Evolutionary conservation across 2,329 filamentous ascomycete genomes (phyloP).

Genomic region (Botrytis squamosa): DNA sequence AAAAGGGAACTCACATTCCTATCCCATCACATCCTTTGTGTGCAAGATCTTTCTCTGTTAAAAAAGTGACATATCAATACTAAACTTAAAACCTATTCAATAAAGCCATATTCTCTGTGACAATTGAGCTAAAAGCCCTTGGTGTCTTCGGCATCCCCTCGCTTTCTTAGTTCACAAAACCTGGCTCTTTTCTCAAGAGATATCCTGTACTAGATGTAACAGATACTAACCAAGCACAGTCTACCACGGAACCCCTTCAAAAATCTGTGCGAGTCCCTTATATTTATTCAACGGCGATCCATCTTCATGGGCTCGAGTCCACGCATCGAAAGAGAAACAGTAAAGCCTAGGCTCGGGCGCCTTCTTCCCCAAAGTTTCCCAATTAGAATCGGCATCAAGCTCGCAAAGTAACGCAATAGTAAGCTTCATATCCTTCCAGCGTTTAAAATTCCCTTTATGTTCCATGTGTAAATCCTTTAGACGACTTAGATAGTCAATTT

Average conservation of each 20-base stretch:
- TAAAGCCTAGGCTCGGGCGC: not conserved
- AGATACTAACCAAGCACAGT: not conserved
- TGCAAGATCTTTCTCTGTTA: not conserved
- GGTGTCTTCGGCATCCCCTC: fast-evolving
- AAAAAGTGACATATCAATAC: not conserved
- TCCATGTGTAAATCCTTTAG: not conserved
- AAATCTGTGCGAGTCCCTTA: not conserved
- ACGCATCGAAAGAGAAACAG: not conserved
- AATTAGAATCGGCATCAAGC: not conserved
- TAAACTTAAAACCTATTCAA: not conserved
- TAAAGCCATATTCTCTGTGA: not conserved
- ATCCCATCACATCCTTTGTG: not conserved
- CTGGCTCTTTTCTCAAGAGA: not conserved
- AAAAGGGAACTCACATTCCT: not conserved
- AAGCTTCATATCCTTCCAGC: not conserved
- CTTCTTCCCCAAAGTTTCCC: not conserved
- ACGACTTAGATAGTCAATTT: fast-evolving
- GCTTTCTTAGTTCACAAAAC: not conserved
- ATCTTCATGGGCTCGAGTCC: not conserved
- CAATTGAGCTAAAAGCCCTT: not conserved
- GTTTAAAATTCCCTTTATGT: not conserved
- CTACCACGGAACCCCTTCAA: not conserved
- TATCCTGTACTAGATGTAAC: not conserved
- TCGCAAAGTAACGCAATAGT: not conserved
- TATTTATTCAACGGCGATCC: not conserved